These are phyloP conservation scores for Desmodesmus armatus DNA, from an alignment of 139 green algal species.

Conservation along the genomic window DNA sequence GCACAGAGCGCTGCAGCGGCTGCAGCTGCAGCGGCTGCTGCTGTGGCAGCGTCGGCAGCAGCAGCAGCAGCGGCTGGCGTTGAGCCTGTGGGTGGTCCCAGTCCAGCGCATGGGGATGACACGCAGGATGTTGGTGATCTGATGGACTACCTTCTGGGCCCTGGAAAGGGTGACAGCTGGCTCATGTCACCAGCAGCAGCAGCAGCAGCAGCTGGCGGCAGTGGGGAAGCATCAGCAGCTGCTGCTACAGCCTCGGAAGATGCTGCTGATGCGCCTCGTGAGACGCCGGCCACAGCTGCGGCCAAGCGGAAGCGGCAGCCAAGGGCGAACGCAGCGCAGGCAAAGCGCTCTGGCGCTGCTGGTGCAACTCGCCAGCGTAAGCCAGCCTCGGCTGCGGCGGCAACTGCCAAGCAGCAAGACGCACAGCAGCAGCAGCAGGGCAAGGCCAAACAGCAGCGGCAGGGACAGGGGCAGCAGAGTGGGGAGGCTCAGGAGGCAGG, in stretches of 20 bases:
- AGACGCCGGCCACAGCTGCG: conserved; percentile 9
- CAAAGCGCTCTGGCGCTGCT: too few relatives aligned
- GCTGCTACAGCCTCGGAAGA: conserved; percentile 15
- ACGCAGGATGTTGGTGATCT: conserved; percentile 8
- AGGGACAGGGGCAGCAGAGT: neutral
- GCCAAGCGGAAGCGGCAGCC: too few relatives aligned
- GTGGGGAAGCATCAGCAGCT: neutral
- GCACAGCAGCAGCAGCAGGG: conserved; percentile 26
- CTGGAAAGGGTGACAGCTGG: conserved; percentile 36
- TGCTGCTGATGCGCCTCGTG: neutral
- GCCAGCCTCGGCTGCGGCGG: neutral
- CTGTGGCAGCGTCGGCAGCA: neutral
- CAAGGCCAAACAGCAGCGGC: neutral
- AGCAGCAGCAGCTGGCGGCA: neutral
- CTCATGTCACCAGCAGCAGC: conserved; percentile 12
- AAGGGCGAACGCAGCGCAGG: too few relatives aligned
- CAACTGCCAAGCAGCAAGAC: neutral
- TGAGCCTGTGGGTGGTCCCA: neutral
- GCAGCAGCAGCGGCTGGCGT: neutral
- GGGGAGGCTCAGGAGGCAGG: neutral
- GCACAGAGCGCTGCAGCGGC: neutral
- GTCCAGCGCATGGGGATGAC: neutral
- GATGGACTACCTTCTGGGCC: conserved; percentile 12
- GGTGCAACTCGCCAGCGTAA: too few relatives aligned
- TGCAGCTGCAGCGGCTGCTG: neutral